Evolutionary conservation across 176 grass and related monocot genomes (phyloP), one percentile per base, ranked within the genome.

Genomic region (Stipa capillata): DNA sequence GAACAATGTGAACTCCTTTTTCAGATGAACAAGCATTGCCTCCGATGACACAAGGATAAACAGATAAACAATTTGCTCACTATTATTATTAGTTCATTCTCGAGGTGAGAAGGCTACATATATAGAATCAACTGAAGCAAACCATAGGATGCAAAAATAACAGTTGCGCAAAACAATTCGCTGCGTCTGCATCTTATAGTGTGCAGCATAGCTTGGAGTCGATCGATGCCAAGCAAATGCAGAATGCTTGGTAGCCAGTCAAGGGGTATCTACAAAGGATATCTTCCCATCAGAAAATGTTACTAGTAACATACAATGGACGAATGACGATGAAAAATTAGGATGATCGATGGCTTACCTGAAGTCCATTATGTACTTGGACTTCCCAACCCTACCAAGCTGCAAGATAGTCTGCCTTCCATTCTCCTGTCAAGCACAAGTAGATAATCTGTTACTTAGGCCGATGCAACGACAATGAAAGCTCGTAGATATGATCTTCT

Each of bases 181-280:
- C 14, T 4, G 4, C 39, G 39, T 14, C 33, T 33, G 10, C 47
- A 24, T 73, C 34, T 88, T 76, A 97, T 5, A 98, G 63, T 4
- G 92, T 84, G 80, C 90, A 98, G 42, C 95, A 98, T 40, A 94
- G 85, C 74, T 94, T 98, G 10, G 95, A 87, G 72, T 98, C 95
- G 27, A 94, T 92, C 3, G 95, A 94, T 16, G 95, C 86, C 79
- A 98, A 63, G 53, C 95, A 98, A 27, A 94, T 91, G 95, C 92
- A 94, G 74, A 98, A 93, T 42, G 95, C 95, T 73, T 98, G 92
- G 76, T 98, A 98, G 20, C 95, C 95, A 50, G 92, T 98, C 67
- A 98, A 74, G 0, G 95, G 95, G 81, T 92, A 87, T 74, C 92
- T 94, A 74, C 63, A 85, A 6, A 15, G n/a, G 56, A n/a, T 0